Conservation (phyloP, 2,329 filamentous ascomycete species). For the Colletotrichum sojae region DNA sequence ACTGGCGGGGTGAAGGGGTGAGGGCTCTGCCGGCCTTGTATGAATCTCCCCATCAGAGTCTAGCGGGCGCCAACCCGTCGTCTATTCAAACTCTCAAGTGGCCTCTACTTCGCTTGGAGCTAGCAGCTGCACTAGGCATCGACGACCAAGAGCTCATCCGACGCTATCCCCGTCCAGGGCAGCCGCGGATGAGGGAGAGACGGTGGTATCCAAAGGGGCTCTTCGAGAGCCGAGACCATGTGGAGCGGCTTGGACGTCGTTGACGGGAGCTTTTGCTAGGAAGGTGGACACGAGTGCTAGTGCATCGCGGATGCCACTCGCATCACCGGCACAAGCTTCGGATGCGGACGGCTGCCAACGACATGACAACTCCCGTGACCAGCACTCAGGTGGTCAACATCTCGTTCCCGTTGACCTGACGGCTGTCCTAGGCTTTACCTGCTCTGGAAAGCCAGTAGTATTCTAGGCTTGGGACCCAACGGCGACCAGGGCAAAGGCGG, state of each 20-base stretch:
- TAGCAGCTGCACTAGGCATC: neutral
- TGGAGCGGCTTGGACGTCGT: neutral
- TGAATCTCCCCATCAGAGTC: neutral
- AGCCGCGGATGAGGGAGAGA: neutral
- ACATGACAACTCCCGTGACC: neutral
- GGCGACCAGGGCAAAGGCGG: conserved; percentile 3
- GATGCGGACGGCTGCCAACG: neutral
- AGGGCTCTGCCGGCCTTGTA: neutral
- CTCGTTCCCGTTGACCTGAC: too few relatives aligned
- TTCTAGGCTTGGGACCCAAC: neutral
- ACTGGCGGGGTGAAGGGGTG: neutral
- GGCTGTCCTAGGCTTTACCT: too few relatives aligned
- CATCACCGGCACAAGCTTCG: neutral
- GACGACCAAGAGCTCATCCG: neutral
- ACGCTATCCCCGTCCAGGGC: conserved; percentile 3
- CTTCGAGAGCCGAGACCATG: conserved; percentile 3
- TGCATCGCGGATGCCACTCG: too few relatives aligned
- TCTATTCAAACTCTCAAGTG: neutral
- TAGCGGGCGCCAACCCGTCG: neutral
- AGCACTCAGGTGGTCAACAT: too few relatives aligned
- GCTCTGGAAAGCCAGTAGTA: neutral
- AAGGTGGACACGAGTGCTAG: neutral
- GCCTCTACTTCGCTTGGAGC: neutral
- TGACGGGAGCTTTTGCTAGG: conserved; percentile 2
- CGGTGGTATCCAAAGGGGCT: neutral